Evolutionary conservation across 2,329 filamentous ascomycete genomes (phyloP), one percentile per base, ranked within the genome.

Genomic region (Fusarium foetens): DNA sequence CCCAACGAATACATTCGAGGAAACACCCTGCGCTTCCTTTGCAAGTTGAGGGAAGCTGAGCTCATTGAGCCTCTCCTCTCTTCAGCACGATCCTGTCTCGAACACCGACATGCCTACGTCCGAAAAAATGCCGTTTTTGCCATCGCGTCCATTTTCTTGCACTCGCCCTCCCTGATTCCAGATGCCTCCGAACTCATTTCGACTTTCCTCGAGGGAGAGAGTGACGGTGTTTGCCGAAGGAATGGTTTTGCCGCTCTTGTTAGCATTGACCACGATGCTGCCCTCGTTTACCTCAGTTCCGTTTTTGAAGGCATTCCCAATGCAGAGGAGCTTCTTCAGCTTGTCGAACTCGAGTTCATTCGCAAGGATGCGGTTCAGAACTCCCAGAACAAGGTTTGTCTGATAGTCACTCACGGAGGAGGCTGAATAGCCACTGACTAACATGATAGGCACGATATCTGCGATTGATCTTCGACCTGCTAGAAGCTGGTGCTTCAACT

Each of bases 81-180:
- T 43, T 97, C 96, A 21, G 94, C 95, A 52, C 92, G 96, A 77
- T 91, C 91, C 68, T 99, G 96, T 81, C 91, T 99, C 70, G 95
- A 98, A 82, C 95, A 99, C 83, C 91, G 96, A 73, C 96, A 99
- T 82, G 95, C 94, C 65, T 99, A 99, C 80, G 96, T 99, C 63
- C 93, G 96, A 79, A 99, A 99, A 87, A 98, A 98, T 78, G 95
- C 96, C 53, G 96, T 98, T 29, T 98, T 96, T 82, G 96, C 96
- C 31, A 90, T 99, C 69, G 91, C 96, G 19, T 96, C 94, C 59
- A 98, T 99, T 80, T 95, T 91, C 86, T 90, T 92, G 79, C 94
- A 98, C 84, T 95, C 94, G 33, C 94, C 96, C 70, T 90, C 92
- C 67, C 88, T 99, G 58, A 98, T 99, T 78, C 96, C 96, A 46